phyloP scores from a whole-genome alignment of 1,284 basidiomycete species.

The Malassezia furfur region DNA sequence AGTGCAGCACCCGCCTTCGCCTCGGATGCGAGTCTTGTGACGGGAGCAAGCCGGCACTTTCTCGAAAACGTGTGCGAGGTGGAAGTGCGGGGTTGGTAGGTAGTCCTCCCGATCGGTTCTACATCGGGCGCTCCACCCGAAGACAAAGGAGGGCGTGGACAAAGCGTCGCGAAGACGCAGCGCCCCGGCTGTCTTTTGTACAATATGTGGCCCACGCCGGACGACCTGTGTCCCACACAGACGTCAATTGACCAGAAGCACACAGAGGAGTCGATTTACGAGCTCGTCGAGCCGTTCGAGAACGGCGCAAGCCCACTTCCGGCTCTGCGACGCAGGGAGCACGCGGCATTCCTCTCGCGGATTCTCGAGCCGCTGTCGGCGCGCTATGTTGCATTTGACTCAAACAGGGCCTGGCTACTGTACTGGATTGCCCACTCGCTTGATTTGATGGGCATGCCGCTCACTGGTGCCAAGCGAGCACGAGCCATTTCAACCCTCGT shows the following conservation, averaged over 20 bases:
- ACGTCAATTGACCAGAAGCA: slow-evolving; percentile 38
- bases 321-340: slow-evolving; percentile 28
- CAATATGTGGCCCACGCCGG: slow-evolving; percentile 25
- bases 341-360: slow-evolving; percentile 36
- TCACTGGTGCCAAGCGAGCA: slow-evolving; percentile 24
- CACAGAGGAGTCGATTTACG: slow-evolving; percentile 33
- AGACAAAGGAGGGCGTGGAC: slow-evolving; percentile 13
- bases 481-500: slow-evolving; percentile 42
- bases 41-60: slow-evolving; percentile 22
- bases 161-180: too few species aligned
- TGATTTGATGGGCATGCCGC: slow-evolving; percentile 30
- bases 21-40: slow-evolving; percentile 6
- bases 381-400: slow-evolving; percentile 38
- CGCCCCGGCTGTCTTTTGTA: background rate
- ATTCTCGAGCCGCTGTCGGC: slow-evolving; percentile 37
- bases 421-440: slow-evolving; percentile 44
- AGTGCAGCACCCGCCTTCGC: slow-evolving; percentile 9
- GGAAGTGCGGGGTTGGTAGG: slow-evolving; percentile 32
- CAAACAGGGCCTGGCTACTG: slow-evolving; percentile 44
- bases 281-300: slow-evolving; percentile 24
- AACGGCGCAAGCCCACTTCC: slow-evolving; percentile 15
- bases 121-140: background rate
- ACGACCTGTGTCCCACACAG: slow-evolving; percentile 26
- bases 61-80: slow-evolving; percentile 35
- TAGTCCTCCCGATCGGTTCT: background rate